These are phyloP conservation scores for Erigeron philadelphicus DNA, from an alignment of 140 eudicot genomes.

Conservation along the genomic window DNA sequence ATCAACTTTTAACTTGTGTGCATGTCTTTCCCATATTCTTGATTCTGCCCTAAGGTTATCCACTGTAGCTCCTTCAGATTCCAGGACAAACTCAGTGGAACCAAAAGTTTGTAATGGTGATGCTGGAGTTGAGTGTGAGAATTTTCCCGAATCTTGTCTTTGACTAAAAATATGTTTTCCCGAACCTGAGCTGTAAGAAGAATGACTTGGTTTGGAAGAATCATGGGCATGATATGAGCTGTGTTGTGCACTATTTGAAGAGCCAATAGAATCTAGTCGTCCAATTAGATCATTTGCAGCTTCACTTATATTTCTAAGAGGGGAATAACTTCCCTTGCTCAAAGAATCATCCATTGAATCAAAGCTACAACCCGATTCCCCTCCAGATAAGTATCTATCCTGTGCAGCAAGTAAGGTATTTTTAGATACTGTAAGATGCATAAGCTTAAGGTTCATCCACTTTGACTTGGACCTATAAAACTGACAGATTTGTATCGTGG, in stretches of 20 bases:
- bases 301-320: conserved; percentile 36
- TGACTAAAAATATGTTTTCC: conserved; percentile 24
- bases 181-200: conserved; percentile 27
- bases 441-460: conserved; percentile 14
- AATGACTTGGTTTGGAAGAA: conserved; percentile 35
- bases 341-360: conserved; percentile 65
- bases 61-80: conserved; percentile 32
- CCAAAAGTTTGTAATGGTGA: conserved; percentile 42
- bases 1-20: conserved; percentile 49
- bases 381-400: conserved; percentile 58
- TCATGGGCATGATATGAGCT: conserved; percentile 39
- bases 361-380: conserved; percentile 49
- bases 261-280: conserved; percentile 49
- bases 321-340: conserved; percentile 40
- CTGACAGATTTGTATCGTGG: no score
- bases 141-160: conserved; percentile 33
- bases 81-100: conserved; percentile 34
- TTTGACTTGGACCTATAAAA: not conserved
- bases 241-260: conserved; percentile 36
- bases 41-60: conserved; percentile 64
- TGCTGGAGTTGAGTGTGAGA: conserved; percentile 34
- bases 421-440: conserved; percentile 18
- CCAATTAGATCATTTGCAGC: conserved; percentile 30
- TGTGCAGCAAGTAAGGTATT: conserved; percentile 29
- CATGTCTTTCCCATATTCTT: conserved; percentile 73